Evolutionary conservation across 805 yeast species (phyloP), one percentile per base, ranked within the genome.

Genomic region (Suhomyces sp.): DNA sequence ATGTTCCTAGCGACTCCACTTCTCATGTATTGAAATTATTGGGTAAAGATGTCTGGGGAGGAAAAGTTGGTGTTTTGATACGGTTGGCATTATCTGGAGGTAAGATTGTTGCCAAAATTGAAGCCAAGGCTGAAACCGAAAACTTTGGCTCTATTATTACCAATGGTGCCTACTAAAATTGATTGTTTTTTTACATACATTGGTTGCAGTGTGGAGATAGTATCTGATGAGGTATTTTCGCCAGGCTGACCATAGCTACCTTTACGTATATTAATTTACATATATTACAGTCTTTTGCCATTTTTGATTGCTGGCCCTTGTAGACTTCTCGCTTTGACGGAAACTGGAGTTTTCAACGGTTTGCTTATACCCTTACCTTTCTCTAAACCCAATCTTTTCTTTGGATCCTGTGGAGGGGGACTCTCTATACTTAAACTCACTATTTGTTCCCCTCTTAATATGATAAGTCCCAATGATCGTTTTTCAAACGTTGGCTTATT

Each of bases 371-470:
- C 48, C 31, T 33, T 28, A 46, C 44, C 54, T 60, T 50, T 38
- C 37, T 44, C 41, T 47, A 48, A 43, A 47, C 32, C 51, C 52
- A 43, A 37, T 53, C 48, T 47, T 57, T 54, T 50, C 51, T 66
- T 62, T 31, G 65, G 55, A 50, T 72, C 64, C 17, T 68, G 48
- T 27, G 77, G 70, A 38, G 87, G 76, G n/a, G 81, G 70, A 39
- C 67, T 58, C 62, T 85, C 91, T 20, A 85, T 77, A 19, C 75
- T 72, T 14, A 83, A 65, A 36, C 88, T 77, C 9, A 90, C 77
- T 18, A 93, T 78, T 46, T 83, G 85, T 46, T 88, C 96, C 2
- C 98, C 98, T 48, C 98, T 73, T 29, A 91, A 64, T 23, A 91
- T 83, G 2, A 86, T 74, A 33, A 93, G 70, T 0, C 98, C 98